Evolutionary conservation across 441 rosid genomes (phyloP).

Genomic region (Erodium trifolium): DNA sequence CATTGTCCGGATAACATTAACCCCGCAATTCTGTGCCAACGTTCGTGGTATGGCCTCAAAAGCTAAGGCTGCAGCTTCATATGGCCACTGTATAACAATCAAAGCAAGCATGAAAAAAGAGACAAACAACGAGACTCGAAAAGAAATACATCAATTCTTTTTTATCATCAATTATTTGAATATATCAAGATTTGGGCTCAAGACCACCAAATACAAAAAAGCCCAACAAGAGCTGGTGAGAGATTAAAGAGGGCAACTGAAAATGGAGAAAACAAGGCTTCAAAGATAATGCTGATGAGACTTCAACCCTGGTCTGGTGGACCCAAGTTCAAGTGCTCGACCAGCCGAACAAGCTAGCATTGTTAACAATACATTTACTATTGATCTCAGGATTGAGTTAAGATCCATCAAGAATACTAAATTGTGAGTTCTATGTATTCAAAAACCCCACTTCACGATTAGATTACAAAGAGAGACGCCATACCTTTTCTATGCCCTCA

Average conservation of each 20-base stretch:
- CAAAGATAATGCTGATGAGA: too few species aligned
- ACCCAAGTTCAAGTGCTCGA: too few species aligned
- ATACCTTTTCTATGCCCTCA: slow-evolving; percentile 26
- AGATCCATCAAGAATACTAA: not conserved
- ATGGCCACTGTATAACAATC: slow-evolving; percentile 19
- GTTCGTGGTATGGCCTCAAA: slow-evolving; percentile 26
- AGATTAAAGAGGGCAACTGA: too few species aligned
- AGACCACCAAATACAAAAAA: too few species aligned
- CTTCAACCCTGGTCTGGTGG: too few species aligned
- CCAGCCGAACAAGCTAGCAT: too few species aligned
- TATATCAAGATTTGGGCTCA: too few species aligned
- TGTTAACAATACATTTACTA: not conserved
- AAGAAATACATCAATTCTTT: too few species aligned
- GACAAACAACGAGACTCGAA: not conserved
- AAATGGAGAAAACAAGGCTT: too few species aligned
- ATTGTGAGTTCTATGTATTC: not conserved
- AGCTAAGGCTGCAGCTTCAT: slow-evolving; percentile 25
- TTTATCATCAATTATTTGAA: too few species aligned
- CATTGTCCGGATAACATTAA: slow-evolving; percentile 23
- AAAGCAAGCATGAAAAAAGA: not conserved
- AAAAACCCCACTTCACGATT: not conserved
- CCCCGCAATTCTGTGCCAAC: slow-evolving; percentile 27
- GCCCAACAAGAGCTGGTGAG: too few species aligned
- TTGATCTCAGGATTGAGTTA: not conserved
- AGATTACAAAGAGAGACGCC: not conserved